Conservation (phyloP, 139 green algal species). For the Penium margaritaceum region DNA sequence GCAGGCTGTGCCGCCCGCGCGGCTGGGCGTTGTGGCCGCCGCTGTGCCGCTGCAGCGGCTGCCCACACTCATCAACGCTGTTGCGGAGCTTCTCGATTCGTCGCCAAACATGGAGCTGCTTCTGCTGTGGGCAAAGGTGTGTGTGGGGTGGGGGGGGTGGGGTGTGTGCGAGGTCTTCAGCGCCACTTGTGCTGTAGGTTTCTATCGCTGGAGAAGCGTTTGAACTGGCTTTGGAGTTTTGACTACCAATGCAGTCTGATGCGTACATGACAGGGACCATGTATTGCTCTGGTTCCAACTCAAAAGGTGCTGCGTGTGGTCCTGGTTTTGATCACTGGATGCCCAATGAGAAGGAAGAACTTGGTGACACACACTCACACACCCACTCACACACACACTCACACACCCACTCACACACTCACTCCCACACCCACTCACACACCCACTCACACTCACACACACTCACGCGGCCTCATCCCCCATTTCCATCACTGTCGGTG, state of each 20-base stretch:
- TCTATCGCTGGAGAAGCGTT: neutral
- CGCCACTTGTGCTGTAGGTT: neutral
- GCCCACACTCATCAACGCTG: neutral
- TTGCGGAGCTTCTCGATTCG: constrained; percentile 22
- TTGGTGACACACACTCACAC: too few species aligned
- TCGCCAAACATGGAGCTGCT: constrained; percentile 35
- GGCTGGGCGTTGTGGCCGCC: constrained; percentile 1
- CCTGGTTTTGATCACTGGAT: too few species aligned
- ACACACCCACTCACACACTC: too few species aligned
- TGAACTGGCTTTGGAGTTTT: neutral
- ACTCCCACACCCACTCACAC: too few species aligned
- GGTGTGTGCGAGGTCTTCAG: too few species aligned
- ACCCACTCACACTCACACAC: too few species aligned
- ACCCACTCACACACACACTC: too few species aligned
- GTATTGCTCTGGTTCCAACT: neutral
- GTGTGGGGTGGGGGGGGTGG: too few species aligned
- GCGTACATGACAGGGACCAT: neutral
- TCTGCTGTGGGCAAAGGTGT: constrained; percentile 36
- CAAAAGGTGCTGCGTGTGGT: too few species aligned
- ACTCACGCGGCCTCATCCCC: too few species aligned
- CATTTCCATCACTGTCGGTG: neutral
- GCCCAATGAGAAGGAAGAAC: too few species aligned
- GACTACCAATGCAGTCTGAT: neutral
- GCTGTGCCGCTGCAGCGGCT: constrained; percentile 18
- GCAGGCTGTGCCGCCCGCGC: constrained; percentile 24